Evolutionary conservation across 805 yeast genomes (phyloP).

Genomic region (Wickerhamiella musiphila): DNA sequence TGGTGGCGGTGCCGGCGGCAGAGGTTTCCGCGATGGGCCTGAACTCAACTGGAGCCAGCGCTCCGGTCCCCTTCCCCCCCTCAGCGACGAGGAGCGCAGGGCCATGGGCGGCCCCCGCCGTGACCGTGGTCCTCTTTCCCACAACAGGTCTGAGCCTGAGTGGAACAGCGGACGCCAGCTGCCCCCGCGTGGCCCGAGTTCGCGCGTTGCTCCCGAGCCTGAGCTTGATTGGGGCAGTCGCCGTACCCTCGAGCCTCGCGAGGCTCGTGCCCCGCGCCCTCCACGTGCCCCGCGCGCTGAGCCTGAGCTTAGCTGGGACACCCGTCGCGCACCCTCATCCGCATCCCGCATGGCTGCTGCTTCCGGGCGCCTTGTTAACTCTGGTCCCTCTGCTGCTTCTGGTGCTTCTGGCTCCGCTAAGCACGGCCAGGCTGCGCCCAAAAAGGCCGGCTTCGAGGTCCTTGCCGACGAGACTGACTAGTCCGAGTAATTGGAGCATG

Average conservation of each 20-base stretch:
- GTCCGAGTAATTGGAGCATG: too few species aligned
- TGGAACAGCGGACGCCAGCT: background rate
- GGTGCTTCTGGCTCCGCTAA: slow-evolving; percentile 16
- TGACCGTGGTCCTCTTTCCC: slow-evolving; percentile 24
- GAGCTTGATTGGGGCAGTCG: slow-evolving; percentile 31
- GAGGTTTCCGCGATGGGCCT: slow-evolving; percentile 4
- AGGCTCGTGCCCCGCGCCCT: slow-evolving; percentile 9
- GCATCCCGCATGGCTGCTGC: too few species aligned
- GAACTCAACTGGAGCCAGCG: slow-evolving; percentile 15
- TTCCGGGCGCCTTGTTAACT: slow-evolving; percentile 1
- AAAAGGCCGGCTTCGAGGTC: too few species aligned
- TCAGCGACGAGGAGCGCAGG: slow-evolving; percentile 23
- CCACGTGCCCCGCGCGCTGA: slow-evolving; percentile 16
- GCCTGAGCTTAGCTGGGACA: slow-evolving; percentile 33
- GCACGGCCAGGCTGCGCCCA: too few species aligned
- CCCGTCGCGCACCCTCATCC: too few species aligned
- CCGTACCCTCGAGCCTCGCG: slow-evolving; percentile 4
- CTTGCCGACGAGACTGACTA: too few species aligned
- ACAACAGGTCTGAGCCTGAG: too few species aligned
- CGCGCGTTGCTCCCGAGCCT: slow-evolving; percentile 18
- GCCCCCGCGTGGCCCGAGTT: slow-evolving; percentile 22
- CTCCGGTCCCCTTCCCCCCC: slow-evolving; percentile 20
- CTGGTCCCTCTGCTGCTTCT: slow-evolving; percentile 5
- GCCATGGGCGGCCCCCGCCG: slow-evolving; percentile 23
- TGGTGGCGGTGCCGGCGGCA: slow-evolving; percentile 3